Conservation (phyloP, 2,329 filamentous ascomycete species). For the Ophiostoma ulmi region DNA sequence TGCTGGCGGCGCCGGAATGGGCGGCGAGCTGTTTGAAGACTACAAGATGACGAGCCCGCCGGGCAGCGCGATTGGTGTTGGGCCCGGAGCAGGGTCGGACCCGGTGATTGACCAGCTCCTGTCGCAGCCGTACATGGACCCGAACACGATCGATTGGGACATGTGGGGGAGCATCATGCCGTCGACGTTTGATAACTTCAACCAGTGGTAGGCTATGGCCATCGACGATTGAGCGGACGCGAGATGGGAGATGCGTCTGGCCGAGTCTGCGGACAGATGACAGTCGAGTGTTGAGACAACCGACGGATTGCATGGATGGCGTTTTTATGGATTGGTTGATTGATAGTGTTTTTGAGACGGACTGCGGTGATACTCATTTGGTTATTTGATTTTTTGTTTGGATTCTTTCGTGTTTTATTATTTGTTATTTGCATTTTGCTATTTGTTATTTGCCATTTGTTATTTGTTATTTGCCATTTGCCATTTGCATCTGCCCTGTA, state of each 20-base stretch:
- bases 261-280: too few relatives aligned
- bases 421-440: background rate
- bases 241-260: too few relatives aligned
- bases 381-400: too few relatives aligned
- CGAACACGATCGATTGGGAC: constrained; percentile 43
- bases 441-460: background rate
- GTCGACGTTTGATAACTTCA: constrained; percentile 29
- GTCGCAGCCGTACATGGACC: constrained; percentile 41
- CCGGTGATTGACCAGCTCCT: constrained; percentile 42
- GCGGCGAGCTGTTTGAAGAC: constrained; percentile 5
- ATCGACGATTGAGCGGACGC: background rate
- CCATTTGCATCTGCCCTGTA: background rate
- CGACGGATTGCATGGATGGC: background rate
- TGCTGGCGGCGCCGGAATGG: background rate
- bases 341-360: background rate
- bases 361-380: background rate
- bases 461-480: background rate
- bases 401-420: background rate
- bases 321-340: background rate
- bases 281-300: background rate
- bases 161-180: constrained; percentile 36
- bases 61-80: background rate
- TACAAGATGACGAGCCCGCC: background rate
- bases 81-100: constrained; percentile 25
- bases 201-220: constrained; percentile 12